Conservation (phyloP, 768 basidiomycete species). For the Leucosporidium yakuticum region DNA sequence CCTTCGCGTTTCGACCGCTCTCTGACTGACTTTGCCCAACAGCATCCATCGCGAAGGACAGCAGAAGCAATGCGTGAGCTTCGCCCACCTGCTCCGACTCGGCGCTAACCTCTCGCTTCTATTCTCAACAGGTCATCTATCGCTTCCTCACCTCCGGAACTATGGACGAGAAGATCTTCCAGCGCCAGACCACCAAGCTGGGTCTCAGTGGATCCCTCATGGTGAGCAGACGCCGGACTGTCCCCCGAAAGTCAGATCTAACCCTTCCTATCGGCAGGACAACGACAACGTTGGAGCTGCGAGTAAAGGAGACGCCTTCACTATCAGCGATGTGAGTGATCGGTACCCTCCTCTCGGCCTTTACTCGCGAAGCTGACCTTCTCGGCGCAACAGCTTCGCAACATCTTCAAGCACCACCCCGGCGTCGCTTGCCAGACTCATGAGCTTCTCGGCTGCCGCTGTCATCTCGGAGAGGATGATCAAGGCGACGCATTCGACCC, state of each 20-base stretch:
- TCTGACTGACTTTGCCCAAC: not conserved
- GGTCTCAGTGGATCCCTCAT: slow-evolving; percentile 66
- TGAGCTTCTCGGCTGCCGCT: slow-evolving; percentile 77
- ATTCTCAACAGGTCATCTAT: slow-evolving; percentile 46
- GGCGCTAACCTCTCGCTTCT: not conserved
- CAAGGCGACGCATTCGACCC: not conserved
- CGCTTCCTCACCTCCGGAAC: slow-evolving; percentile 77
- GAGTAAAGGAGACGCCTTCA: slow-evolving; percentile 67
- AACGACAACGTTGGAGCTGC: slow-evolving; percentile 51
- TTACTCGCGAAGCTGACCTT: slow-evolving; percentile 14
- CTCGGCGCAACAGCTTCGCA: slow-evolving; percentile 58
- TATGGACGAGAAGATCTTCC: slow-evolving; percentile 84
- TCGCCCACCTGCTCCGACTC: slow-evolving; percentile 50
- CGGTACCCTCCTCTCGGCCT: slow-evolving; percentile 1
- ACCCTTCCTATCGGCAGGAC: not conserved
- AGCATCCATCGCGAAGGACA: slow-evolving; percentile 71
- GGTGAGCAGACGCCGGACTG: slow-evolving; percentile 12
- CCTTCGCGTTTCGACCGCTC: not conserved
- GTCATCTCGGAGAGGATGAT: slow-evolving; percentile 44
- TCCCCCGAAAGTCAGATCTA: too few relatives aligned
- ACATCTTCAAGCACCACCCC: slow-evolving; percentile 81
- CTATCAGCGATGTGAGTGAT: slow-evolving; percentile 66
- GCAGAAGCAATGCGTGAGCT: slow-evolving; percentile 64
- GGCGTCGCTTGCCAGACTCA: slow-evolving; percentile 83
- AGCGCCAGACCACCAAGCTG: slow-evolving; percentile 89